Percentiles rank a stretch among this genome's conserved stretches.
Evolutionary conservation across 2,329 filamentous ascomycete genomes (phyloP).

Genomic region (Nemania sp.): DNA sequence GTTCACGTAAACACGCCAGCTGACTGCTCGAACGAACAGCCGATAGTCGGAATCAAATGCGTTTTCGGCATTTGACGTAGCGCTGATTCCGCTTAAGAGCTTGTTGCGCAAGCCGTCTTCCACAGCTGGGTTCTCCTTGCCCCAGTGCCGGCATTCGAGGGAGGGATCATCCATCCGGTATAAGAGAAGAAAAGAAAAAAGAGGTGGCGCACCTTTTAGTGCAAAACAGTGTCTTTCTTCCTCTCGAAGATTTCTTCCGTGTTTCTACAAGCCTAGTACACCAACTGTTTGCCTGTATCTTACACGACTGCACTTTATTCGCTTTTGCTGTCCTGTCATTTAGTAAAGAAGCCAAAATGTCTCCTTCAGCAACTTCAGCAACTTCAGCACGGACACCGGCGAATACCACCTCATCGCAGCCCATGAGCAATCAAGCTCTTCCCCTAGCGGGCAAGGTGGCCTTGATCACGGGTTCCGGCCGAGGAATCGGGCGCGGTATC

Average conservation of each 20-base stretch:
- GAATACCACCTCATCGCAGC: constrained; percentile 18
- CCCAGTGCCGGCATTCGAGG: constrained; percentile 18
- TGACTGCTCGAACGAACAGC: not conserved
- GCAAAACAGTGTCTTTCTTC: not conserved
- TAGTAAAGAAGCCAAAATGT: constrained; percentile 30
- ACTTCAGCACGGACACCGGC: constrained; percentile 6
- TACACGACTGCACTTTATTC: not conserved
- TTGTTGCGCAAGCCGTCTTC: not conserved
- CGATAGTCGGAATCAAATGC: not conserved
- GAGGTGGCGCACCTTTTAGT: not conserved
- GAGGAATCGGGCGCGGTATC: constrained; percentile 68
- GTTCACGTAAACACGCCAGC: not conserved
- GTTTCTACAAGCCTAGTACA: not conserved
- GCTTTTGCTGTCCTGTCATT: not conserved
- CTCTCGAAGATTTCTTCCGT: not conserved
- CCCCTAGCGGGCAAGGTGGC: constrained; percentile 57
- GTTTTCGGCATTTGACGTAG: not conserved
- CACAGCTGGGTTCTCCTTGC: constrained; percentile 13
- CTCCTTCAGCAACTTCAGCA: constrained; percentile 37
- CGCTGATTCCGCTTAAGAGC: not conserved
- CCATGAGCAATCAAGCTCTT: constrained; percentile 37
- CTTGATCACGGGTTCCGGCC: constrained; percentile 66
- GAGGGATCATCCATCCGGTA: constrained; percentile 13
- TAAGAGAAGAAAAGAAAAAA: constrained; percentile 23
- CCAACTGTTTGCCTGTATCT: not conserved